Conservation (phyloP, 768 basidiomycete species). For the Boletales sp. region DNA sequence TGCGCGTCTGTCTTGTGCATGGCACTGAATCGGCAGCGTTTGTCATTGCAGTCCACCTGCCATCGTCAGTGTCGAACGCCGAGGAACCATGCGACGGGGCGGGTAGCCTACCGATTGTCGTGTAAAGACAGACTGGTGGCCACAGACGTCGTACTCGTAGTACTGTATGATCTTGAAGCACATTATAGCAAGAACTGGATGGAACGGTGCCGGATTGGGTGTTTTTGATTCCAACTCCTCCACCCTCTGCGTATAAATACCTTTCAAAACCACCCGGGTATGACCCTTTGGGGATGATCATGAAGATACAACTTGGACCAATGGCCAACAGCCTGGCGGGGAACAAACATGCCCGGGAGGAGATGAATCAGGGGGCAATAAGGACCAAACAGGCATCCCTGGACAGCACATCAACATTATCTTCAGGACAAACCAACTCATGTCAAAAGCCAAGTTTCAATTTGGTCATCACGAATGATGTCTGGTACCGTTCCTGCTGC, state of each 20-base stretch:
- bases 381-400: constrained; percentile 6
- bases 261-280: background rate
- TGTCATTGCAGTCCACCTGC: constrained; percentile 48
- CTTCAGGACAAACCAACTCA: constrained; percentile 4
- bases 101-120: constrained; percentile 32
- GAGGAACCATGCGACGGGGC: background rate
- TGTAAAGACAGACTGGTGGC: constrained; percentile 27
- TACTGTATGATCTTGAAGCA: constrained; percentile 34
- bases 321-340: background rate
- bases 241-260: constrained; percentile 23
- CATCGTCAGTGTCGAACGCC: background rate
- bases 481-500: constrained; percentile 7
- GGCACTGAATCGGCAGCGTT: constrained; percentile 38
- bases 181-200: constrained; percentile 19
- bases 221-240: background rate
- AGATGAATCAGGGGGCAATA: constrained; percentile 15
- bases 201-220: constrained; percentile 2
- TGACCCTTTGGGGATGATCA: constrained; percentile 5
- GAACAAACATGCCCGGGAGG: background rate
- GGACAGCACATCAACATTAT: background rate
- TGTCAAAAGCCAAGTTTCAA: constrained; percentile 11
- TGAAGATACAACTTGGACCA: constrained; percentile 2
- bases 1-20: constrained; percentile 33
- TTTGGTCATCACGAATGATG: constrained; percentile 3
- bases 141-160: constrained; percentile 30